Conservation (phyloP, 2,329 filamentous ascomycete genomes). For the Tolypocladium capitatum region DNA sequence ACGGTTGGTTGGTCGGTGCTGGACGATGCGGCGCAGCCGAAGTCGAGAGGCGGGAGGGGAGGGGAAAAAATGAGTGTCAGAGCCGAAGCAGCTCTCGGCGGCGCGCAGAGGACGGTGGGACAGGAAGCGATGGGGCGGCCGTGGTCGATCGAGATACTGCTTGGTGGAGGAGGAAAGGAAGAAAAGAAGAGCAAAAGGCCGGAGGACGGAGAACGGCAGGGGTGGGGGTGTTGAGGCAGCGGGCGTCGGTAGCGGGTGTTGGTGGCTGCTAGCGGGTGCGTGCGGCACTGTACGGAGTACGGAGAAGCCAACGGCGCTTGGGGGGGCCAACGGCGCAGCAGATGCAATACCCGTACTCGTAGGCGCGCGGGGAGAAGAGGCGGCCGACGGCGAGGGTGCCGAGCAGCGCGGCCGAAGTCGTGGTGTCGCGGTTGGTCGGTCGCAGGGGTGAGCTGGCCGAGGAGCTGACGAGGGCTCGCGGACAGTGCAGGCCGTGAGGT, state of each 20-base stretch:
- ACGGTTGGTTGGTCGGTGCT: conserved; percentile 1
- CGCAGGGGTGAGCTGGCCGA: not conserved
- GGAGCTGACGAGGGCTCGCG: not conserved
- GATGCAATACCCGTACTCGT: no score
- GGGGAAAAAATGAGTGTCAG: conserved; percentile 4
- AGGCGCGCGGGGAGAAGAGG: not conserved
- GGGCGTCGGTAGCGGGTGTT: no score
- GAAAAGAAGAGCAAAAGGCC: not conserved
- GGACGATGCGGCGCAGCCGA: conserved; percentile 8
- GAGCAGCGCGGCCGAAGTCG: no score
- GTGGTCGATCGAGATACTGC: not conserved
- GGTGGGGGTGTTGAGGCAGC: not conserved
- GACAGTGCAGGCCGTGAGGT: not conserved
- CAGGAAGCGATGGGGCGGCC: not conserved
- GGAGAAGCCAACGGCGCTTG: no score
- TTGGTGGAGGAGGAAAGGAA: conserved; percentile 1
- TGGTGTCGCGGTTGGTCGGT: not conserved
- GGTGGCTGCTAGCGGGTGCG: not conserved
- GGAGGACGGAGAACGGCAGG: not conserved
- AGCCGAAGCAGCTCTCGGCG: conserved; percentile 1
- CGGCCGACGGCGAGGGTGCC: no score
- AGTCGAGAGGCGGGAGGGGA: conserved; percentile 3
- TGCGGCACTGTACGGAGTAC: no score
- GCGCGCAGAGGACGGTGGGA: not conserved
- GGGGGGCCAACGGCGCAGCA: not conserved